Conservation (phyloP, 2,329 filamentous ascomycete species). For the Ramichloridium luteum region DNA sequence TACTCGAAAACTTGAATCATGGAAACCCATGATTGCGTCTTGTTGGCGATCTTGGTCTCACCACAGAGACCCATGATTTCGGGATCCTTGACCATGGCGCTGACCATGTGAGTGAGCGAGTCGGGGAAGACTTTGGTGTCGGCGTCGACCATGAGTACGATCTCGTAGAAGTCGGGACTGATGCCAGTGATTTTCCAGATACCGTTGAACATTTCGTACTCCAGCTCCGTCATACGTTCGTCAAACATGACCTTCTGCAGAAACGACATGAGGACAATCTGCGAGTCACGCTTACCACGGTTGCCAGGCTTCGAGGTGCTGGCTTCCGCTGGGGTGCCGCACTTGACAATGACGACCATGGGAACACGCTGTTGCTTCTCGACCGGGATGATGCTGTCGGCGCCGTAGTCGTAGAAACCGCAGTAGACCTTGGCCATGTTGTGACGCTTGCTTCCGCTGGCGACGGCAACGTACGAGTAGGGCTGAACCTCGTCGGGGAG, state of each 20-base stretch:
- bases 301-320: conserved; percentile 81
- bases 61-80: conserved; percentile 98
- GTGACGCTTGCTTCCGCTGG: conserved; percentile 90
- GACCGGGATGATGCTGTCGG: conserved; percentile 60
- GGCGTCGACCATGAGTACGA: conserved; percentile 97
- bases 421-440: conserved; percentile 99
- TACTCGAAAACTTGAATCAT: conserved; percentile 99
- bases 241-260: conserved; percentile 99
- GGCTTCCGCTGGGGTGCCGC: conserved; percentile 79
- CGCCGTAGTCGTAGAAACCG: conserved; percentile 94
- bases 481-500: conserved; percentile 70
- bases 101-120: conserved; percentile 96
- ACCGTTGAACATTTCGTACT: conserved; percentile 99
- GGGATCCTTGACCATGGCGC: conserved; percentile 96
- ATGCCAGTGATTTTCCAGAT: conserved; percentile 98
- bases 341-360: conserved; percentile 95
- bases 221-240: conserved; percentile 97
- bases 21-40: conserved; percentile 84
- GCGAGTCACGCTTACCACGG: conserved; percentile 95
- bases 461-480: conserved; percentile 93
- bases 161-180: conserved; percentile 94
- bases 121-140: conserved; percentile 99
- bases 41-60: conserved; percentile 99
- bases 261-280: conserved; percentile 99
- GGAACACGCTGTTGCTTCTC: conserved; percentile 94